Conservation (phyloP, 345 rosid species). For the Citrus sp. region DNA sequence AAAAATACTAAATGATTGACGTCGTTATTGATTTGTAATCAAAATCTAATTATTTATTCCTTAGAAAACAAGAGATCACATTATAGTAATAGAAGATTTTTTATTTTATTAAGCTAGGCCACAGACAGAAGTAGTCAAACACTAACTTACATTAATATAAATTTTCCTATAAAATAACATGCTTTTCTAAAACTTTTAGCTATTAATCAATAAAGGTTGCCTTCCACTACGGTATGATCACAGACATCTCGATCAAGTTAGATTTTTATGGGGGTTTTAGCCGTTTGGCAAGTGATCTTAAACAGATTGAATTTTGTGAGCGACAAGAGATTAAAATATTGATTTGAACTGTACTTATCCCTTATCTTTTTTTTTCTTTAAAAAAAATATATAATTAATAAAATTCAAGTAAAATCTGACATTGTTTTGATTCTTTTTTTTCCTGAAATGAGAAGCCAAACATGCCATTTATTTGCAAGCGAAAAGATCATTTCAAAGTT, state of each 20-base stretch:
- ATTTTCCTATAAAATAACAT: not conserved
- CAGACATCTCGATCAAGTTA: not conserved
- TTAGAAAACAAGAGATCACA: too few relatives aligned
- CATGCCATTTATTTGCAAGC: not conserved
- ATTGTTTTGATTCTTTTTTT: not conserved
- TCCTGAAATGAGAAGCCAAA: not conserved
- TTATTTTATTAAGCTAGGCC: not conserved
- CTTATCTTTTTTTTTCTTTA: too few relatives aligned
- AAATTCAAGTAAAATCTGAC: too few relatives aligned
- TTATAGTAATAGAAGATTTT: not conserved
- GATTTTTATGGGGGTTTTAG: accelerated
- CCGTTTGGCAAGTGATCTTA: too few relatives aligned
- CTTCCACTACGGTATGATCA: not conserved
- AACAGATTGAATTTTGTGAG: too few relatives aligned
- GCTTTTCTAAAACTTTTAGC: not conserved
- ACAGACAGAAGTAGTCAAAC: not conserved
- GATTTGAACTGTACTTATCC: too few relatives aligned
- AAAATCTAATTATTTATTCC: too few relatives aligned
- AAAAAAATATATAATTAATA: too few relatives aligned
- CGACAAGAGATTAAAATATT: too few relatives aligned
- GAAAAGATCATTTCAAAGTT: too few relatives aligned
- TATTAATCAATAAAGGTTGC: not conserved
- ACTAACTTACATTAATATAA: not conserved
- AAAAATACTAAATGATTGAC: not conserved
- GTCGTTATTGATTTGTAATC: not conserved